Conservation (phyloP, 257 asterid species). For the Schizonepeta tenuifolia region DNA sequence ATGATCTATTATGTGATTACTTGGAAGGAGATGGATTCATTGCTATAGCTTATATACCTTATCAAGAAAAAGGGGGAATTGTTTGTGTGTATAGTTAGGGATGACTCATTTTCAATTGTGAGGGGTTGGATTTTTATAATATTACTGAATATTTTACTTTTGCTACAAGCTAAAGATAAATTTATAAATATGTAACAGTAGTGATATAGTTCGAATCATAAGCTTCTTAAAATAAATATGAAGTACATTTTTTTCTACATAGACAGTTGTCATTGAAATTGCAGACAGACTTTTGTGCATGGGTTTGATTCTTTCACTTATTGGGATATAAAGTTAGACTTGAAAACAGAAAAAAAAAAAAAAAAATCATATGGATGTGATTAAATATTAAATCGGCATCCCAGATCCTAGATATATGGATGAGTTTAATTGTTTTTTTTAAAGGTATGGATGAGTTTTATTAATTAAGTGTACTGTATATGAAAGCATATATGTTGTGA, state of each 20-base stretch:
- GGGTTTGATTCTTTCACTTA: slow-evolving; percentile 55
- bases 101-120: slow-evolving; percentile 38
- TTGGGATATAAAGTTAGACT: slow-evolving; percentile 35
- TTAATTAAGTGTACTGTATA: background rate
- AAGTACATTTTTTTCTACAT: slow-evolving; percentile 52
- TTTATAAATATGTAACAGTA: background rate
- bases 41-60: slow-evolving; percentile 65
- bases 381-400: slow-evolving; percentile 21
- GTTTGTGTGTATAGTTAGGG: slow-evolving; percentile 31
- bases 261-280: slow-evolving; percentile 81
- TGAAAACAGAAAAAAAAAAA: background rate
- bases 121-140: slow-evolving; percentile 41
- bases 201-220: slow-evolving; percentile 2
- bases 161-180: slow-evolving; percentile 32
- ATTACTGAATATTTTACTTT: slow-evolving; percentile 37
- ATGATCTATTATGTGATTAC: slow-evolving; percentile 29
- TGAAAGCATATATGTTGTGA: background rate
- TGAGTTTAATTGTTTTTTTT: too few relatives aligned
- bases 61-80: slow-evolving; percentile 40
- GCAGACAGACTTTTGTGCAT: slow-evolving; percentile 48
- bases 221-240: background rate
- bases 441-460: slow-evolving; percentile 19
- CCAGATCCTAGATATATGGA: slow-evolving; percentile 23
- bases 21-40: slow-evolving; percentile 48
- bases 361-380: background rate